These are phyloP conservation scores for Lentinula raphanica DNA, from an alignment of 768 basidiomycete genomes.

Conservation along the genomic window DNA sequence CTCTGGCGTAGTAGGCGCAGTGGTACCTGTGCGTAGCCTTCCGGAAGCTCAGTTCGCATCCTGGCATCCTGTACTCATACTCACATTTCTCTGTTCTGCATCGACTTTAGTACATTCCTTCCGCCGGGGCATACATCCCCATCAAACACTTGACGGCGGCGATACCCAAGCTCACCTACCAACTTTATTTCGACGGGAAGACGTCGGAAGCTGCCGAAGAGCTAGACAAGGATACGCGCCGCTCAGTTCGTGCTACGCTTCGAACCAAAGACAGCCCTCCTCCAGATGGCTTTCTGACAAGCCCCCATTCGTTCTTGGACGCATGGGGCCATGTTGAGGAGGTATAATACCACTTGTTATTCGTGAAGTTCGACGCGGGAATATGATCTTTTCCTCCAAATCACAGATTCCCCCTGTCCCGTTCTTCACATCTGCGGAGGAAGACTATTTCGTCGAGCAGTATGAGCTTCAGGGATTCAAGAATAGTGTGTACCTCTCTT, in stretches of 20 bases:
- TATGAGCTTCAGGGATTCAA: slow-evolving; percentile 54
- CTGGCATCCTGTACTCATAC: neutral
- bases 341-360: slow-evolving; percentile 19
- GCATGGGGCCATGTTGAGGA: slow-evolving; percentile 46
- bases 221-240: slow-evolving; percentile 49
- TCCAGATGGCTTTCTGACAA: slow-evolving; percentile 50
- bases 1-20: slow-evolving; percentile 49
- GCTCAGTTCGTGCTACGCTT: slow-evolving; percentile 53
- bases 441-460: slow-evolving; percentile 66
- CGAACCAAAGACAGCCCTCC: slow-evolving; percentile 50
- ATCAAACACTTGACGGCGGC: slow-evolving; percentile 30
- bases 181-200: slow-evolving; percentile 52
- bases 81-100: neutral
- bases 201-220: slow-evolving; percentile 46
- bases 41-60: neutral
- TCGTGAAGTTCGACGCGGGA: neutral
- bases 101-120: slow-evolving; percentile 51
- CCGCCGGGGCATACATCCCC: slow-evolving; percentile 42
- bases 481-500: slow-evolving; percentile 41
- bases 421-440: slow-evolving; percentile 56
- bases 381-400: too few species aligned
- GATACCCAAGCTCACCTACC: slow-evolving; percentile 57
- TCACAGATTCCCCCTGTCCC: slow-evolving; percentile 54
- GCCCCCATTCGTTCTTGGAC: slow-evolving; percentile 41
- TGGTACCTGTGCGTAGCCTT: slow-evolving; percentile 48